These are phyloP conservation scores for Cercospora sojina DNA, from an alignment of 2,329 filamentous ascomycete genomes.

Conservation along the genomic window DNA sequence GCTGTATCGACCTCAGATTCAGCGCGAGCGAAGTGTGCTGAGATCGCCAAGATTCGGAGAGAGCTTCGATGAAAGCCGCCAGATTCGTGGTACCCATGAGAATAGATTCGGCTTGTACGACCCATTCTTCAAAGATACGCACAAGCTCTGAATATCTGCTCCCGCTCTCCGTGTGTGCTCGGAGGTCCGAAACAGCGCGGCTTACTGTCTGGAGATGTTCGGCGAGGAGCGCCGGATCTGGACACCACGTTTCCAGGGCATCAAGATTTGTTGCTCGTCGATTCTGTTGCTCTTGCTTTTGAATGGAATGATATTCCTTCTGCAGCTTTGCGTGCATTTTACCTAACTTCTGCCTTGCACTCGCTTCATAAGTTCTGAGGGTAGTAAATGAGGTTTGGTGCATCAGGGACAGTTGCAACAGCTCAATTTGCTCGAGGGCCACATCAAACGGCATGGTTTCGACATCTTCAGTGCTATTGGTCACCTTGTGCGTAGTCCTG, in stretches of 20 bases:
- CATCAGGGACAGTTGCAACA: slow-evolving; percentile 64
- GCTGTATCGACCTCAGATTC: slow-evolving; percentile 56
- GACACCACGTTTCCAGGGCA: slow-evolving; percentile 55
- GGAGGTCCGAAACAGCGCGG: slow-evolving; percentile 57
- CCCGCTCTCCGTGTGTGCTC: slow-evolving; percentile 56
- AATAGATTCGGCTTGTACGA: slow-evolving; percentile 35
- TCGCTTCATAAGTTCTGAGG: slow-evolving; percentile 55
- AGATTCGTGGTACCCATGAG: slow-evolving; percentile 27
- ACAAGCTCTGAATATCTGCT: slow-evolving; percentile 59
- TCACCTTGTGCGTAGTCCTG: slow-evolving; percentile 54
- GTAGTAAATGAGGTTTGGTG: slow-evolving; percentile 55
- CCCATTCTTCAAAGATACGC: slow-evolving; percentile 61
- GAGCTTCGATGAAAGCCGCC: slow-evolving; percentile 55
- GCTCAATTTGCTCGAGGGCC: slow-evolving; percentile 55
- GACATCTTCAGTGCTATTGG: slow-evolving; percentile 60
- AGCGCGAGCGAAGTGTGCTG: slow-evolving; percentile 56
- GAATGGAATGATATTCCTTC: slow-evolving; percentile 39
- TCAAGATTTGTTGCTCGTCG: slow-evolving; percentile 53
- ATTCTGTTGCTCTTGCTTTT: slow-evolving; percentile 29
- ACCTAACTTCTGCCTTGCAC: slow-evolving; percentile 47
- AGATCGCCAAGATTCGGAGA: slow-evolving; percentile 60
- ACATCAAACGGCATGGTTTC: slow-evolving; percentile 29
- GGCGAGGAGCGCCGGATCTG: slow-evolving; percentile 46
- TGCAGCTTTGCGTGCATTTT: slow-evolving; percentile 32
- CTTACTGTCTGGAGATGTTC: slow-evolving; percentile 60